Base-by-base conservation (phyloP, 495 filamentous ascomycete genomes). In the Xylaria curta region DNA sequence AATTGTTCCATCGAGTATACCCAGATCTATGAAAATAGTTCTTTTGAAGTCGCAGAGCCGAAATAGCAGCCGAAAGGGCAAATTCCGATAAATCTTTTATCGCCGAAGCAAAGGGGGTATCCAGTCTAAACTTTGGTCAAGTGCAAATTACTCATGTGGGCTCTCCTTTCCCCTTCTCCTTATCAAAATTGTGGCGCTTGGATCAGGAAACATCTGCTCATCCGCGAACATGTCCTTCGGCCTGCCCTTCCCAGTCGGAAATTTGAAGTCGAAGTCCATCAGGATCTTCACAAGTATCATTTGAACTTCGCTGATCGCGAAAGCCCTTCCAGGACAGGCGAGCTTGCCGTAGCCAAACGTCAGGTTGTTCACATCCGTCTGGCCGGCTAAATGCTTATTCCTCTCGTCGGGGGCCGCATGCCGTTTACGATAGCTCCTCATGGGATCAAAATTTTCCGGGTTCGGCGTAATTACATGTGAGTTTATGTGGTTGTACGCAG, bases 221-320 rank as follows among this genome's bases (percentile, higher is more conserved):
- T 65, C 62, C 4, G 44, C 44, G n/a, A 26, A 26, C 24, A 65
- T 40, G 9, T 21, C 28, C 4, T 33, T 31, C 7, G 62, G 62
- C 15, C 38, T 31, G 3, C 24, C 3, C 26, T 65, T 49, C 0
- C 62, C 62, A n/a, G 31, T 13, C 1, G 62, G 44, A 13, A 44
- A 65, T n/a, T 65, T 47, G 44, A 65, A 65, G 15, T 65, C 62
- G 62, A 33, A 65, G 10, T 49, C 44, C 3, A 8, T 49, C 4
- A 65, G 13, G 3, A 65, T 24, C 24, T 17, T 24, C 24, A 44
- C 62, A 19, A 65, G 26, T 9, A 65, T 40, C 9, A 65, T n/a
- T 13, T 65, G 28, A 26, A 65, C 28, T 17, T 65, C 62, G 26
- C 10, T 44, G 24, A 65, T 21, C 1, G 24, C 40, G 19, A 65